A percentile compares a stretch with the other conserved stretches of the same genome.
phyloP scores from a whole-genome alignment of 2,329 filamentous ascomycete genomes.

The Arthrocladium fulminans region DNA sequence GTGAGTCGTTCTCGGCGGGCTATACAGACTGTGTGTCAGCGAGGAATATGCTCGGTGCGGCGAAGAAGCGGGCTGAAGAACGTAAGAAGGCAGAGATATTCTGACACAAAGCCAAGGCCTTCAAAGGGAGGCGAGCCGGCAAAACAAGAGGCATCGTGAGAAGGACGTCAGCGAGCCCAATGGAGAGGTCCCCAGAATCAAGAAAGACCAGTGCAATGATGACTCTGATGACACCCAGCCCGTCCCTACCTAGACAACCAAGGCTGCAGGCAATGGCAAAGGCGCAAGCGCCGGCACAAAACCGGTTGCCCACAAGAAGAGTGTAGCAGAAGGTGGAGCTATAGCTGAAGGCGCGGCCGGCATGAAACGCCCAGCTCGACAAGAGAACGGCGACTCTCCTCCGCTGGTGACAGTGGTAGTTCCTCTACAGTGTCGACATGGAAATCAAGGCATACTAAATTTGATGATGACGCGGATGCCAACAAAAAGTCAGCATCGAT shows the following conservation, averaged over 20 bases:
- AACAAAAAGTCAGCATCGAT: too few species aligned
- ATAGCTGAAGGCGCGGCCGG: too few species aligned
- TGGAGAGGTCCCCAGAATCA: neutral
- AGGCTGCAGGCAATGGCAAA: neutral
- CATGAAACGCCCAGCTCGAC: too few species aligned
- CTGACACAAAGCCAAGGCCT: neutral
- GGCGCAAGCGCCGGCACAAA: too few species aligned
- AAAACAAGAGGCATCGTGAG: neutral
- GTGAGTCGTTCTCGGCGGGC: neutral
- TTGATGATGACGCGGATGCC: too few species aligned
- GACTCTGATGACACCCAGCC: neutral
- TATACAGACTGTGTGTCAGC: neutral
- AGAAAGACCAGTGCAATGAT: neutral
- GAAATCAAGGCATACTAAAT: too few species aligned
- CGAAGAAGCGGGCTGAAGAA: too few species aligned
- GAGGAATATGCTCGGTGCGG: neutral
- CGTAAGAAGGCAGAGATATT: neutral
- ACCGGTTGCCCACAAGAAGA: too few species aligned
- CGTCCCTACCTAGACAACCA: neutral
- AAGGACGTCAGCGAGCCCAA: neutral
- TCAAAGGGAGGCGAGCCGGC: neutral
- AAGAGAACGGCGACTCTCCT: too few species aligned
- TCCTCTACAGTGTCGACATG: too few species aligned
- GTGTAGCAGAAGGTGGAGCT: too few species aligned
- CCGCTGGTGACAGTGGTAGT: too few species aligned